Percentiles rank a stretch among this genome's conserved stretches.
Conservation (phyloP, 768 basidiomycete genomes). For the Suillus cothurnatus region DNA sequence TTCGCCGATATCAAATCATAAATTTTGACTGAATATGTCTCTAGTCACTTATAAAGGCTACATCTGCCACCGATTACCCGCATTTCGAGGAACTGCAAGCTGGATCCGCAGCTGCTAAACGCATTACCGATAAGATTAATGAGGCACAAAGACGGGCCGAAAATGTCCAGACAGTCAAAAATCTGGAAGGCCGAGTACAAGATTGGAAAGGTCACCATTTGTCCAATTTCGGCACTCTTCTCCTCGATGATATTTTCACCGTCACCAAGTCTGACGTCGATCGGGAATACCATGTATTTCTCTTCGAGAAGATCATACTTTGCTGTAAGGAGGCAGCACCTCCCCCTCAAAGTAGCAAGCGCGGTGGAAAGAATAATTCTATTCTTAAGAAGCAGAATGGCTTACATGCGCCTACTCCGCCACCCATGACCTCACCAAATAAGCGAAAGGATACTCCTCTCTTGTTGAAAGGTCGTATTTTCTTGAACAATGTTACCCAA, state of each 20-base stretch:
- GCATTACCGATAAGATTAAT: conserved; percentile 94
- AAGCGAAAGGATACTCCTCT: conserved; percentile 81
- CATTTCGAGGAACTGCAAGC: conserved; percentile 79
- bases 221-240: conserved; percentile 89
- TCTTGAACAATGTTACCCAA: conserved; percentile 92
- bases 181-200: conserved; percentile 83
- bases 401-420: conserved; percentile 48
- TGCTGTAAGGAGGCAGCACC: conserved; percentile 92
- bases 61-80: conserved; percentile 61
- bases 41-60: conserved; percentile 77
- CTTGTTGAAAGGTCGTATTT: conserved; percentile 94
- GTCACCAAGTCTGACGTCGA: conserved; percentile 97
- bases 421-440: conserved; percentile 50
- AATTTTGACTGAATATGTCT: conserved; percentile 14
- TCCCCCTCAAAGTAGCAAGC: conserved; percentile 60
- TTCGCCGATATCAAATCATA: conserved; percentile 17
- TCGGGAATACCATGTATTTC: conserved; percentile 97
- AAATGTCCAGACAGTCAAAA: conserved; percentile 88
- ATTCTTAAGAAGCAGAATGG: conserved; percentile 82
- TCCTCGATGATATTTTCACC: conserved; percentile 93
- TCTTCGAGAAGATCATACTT: conserved; percentile 98
- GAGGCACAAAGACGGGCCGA: conserved; percentile 91
- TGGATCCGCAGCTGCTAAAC: conserved; percentile 85
- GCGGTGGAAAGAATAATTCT: conserved; percentile 82
- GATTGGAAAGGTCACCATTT: conserved; percentile 99